Conservation (phyloP, 495 filamentous ascomycete genomes). For the Aspergillus biplanus region DNA sequence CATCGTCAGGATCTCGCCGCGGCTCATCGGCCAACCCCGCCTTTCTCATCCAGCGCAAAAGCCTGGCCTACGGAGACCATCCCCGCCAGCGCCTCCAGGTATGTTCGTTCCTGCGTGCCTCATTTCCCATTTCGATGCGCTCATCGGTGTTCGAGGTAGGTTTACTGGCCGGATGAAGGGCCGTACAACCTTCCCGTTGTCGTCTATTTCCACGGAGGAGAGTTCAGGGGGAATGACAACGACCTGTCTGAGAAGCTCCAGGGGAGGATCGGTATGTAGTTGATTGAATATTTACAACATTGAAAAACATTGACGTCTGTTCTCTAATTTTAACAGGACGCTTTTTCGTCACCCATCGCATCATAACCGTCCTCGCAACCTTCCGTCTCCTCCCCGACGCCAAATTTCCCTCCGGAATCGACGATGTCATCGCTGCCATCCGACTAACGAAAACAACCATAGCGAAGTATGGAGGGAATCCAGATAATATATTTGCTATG, state of each 20-base stretch:
- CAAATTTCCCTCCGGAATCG: slow-evolving; percentile 1
- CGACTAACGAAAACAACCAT: neutral
- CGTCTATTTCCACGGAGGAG: slow-evolving; percentile 14
- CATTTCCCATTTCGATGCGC: neutral
- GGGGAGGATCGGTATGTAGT: slow-evolving; percentile 11
- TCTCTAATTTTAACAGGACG: neutral
- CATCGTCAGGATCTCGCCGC: neutral
- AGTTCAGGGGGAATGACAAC: slow-evolving; percentile 5
- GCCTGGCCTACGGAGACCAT: neutral
- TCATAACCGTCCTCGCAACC: slow-evolving; percentile 7
- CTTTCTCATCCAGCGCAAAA: neutral
- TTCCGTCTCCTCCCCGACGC: slow-evolving; percentile 12
- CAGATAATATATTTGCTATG: neutral
- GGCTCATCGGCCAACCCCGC: neutral
- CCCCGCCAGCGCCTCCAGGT: neutral
- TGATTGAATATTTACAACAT: too few relatives aligned
- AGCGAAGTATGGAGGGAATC: neutral
- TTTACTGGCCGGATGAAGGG: neutral
- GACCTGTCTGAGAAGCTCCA: slow-evolving; percentile 4
- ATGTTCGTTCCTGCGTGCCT: neutral
- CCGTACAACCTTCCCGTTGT: neutral
- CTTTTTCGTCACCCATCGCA: slow-evolving; percentile 3
- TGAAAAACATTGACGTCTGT: neutral
- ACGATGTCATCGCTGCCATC: slow-evolving; percentile 8
- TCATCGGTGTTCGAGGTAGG: neutral